Base-by-base conservation (phyloP, 2,329 filamentous ascomycete species). In the Aspergillus japonicus region DNA sequence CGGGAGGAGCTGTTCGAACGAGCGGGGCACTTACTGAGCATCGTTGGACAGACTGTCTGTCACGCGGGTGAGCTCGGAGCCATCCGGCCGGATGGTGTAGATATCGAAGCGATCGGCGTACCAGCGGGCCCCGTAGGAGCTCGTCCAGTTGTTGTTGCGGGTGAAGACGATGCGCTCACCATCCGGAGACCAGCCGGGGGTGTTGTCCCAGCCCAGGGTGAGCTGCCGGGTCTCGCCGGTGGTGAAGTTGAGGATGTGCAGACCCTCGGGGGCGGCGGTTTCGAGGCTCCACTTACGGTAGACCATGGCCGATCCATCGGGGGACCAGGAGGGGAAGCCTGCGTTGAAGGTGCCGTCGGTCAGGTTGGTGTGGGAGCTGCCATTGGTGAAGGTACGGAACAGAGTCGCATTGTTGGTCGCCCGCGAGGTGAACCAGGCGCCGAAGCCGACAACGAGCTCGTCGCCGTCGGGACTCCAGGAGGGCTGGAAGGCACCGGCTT, bases 81-180 rank as follows among this genome's bases (percentile, higher is more conserved):
- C 77, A 59, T 81, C 75, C 1, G 77, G 76, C 5, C 63, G 64
- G 53, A 80, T 78, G 2, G 77, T 80, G 60, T 70, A 77, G 26
- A 81, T 66, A 35, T 80, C 77, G 57, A 75, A 80, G 52, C 53
- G 53, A 11, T 55, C 53, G 5, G 42, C 53, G 19, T 55, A 55
- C 53, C 53, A 55, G 6, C 53, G 53, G 6, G 53, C 42, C 4
- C 53, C 53, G 26, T 55, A 55, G 8, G 53, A 47, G 3, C 72
- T 73, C 2, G 67, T 71, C 10, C 54, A 63, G 59, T 63, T 73
- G 16, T 64, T 73, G 44, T 71, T 70, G 35, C 77, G 72, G 2
- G 76, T 76, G 63, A 79, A 78, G 42, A 78, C 69, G 50, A 78
- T 78, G 8, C 64, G 65, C 47, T 73, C 66, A 5, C 77, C 76